Evolutionary conservation across 1,139 yeast genomes (phyloP).

Genomic region (Blastobotrys raffinosifermentans): DNA sequence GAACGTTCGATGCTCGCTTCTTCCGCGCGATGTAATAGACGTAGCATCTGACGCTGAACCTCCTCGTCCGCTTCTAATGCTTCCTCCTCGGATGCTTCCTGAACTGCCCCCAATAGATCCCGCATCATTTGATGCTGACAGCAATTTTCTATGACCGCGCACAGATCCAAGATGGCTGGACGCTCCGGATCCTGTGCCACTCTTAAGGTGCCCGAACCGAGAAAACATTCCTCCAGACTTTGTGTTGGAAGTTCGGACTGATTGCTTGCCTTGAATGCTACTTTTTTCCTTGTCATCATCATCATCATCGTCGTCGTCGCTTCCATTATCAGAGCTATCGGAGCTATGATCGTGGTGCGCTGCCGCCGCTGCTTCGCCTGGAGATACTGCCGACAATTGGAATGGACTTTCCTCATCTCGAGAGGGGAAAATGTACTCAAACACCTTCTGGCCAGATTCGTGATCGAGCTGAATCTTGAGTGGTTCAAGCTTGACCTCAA

Average conservation of each 20-base stretch:
- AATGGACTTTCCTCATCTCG: slow-evolving; percentile 28
- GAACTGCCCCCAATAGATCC: not conserved
- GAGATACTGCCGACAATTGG: slow-evolving; percentile 10
- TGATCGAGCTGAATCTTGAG: slow-evolving; percentile 69
- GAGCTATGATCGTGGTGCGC: slow-evolving; percentile 10
- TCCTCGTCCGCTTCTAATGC: not conserved
- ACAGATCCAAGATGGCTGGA: not conserved
- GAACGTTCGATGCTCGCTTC: not conserved
- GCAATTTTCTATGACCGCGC: not conserved
- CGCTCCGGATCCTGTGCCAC: not conserved
- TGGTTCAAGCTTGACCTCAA: slow-evolving; percentile 53
- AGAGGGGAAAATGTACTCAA: slow-evolving; percentile 62
- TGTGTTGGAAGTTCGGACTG: not conserved
- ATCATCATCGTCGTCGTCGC: slow-evolving; percentile 5
- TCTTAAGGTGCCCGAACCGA: not conserved
- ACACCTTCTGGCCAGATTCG: slow-evolving; percentile 53
- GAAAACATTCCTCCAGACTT: not conserved
- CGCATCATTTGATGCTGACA: not conserved
- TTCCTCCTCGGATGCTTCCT: not conserved
- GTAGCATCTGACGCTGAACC: slow-evolving; percentile 6
- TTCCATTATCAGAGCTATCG: slow-evolving; percentile 11
- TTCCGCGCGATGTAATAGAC: slow-evolving; percentile 3
- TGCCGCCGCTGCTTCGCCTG: slow-evolving; percentile 3
- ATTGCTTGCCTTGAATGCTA: not conserved
- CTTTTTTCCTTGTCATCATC: slow-evolving; percentile 3